Evolutionary conservation across 345 rosid genomes (phyloP).

Genomic region (Geranium brycei): DNA sequence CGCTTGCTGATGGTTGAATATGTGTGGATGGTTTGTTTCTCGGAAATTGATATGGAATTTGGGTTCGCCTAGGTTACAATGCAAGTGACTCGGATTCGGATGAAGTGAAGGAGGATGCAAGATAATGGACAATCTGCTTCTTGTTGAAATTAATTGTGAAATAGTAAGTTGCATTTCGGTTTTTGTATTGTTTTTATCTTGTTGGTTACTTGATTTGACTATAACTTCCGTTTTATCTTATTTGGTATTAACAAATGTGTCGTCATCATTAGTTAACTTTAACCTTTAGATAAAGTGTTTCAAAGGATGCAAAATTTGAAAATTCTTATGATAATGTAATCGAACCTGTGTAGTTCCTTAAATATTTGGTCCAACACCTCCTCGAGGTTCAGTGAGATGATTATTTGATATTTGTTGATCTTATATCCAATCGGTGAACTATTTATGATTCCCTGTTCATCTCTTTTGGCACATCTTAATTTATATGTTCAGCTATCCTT

Average conservation of each 20-base stretch:
- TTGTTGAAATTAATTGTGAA: neutral
- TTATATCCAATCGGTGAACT: neutral
- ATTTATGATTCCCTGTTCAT: neutral
- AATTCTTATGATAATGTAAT: neutral
- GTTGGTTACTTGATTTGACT: neutral
- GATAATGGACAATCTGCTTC: conserved; percentile 8
- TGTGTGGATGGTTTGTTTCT: neutral
- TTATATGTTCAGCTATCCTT: too few relatives aligned
- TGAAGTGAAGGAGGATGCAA: conserved; percentile 18
- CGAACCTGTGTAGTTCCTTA: too few relatives aligned
- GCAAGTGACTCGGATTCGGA: conserved; percentile 70
- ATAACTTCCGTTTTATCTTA: too few relatives aligned
- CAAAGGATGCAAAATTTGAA: too few relatives aligned
- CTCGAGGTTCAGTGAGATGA: neutral
- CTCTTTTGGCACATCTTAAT: too few relatives aligned
- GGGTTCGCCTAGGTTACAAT: conserved; percentile 37
- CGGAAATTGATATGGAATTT: neutral
- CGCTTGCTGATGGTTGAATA: neutral
- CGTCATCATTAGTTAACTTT: neutral
- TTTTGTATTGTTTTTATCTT: neutral
- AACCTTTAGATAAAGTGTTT: neutral
- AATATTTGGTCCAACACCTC: too few relatives aligned
- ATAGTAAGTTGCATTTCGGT: neutral
- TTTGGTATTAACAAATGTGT: neutral
- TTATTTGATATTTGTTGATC: neutral